Conservation (phyloP, 441 rosid species). For the Corymbia citriodora region DNA sequence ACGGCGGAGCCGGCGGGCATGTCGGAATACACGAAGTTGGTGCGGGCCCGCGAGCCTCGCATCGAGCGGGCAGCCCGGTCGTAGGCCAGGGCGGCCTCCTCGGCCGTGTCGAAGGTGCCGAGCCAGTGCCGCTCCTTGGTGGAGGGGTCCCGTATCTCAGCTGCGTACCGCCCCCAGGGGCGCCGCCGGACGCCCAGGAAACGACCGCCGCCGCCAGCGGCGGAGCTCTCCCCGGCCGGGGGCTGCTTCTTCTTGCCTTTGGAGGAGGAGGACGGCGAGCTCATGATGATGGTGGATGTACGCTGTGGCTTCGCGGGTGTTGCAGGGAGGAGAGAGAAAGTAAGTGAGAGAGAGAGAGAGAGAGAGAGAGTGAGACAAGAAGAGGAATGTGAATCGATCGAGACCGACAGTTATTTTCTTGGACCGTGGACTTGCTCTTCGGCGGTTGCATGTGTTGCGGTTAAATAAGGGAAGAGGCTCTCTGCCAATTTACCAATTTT, state of each 20-base stretch:
- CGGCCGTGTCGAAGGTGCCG: constrained; percentile 79
- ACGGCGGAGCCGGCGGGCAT: constrained; percentile 72
- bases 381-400: background rate
- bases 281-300: constrained; percentile 13
- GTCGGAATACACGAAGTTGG: constrained; percentile 79
- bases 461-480: background rate
- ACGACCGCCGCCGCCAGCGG: constrained; percentile 12
- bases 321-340: background rate
- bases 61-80: constrained; percentile 78
- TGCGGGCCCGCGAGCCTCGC: constrained; percentile 69
- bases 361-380: background rate
- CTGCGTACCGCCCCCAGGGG: constrained; percentile 92
- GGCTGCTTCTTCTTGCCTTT: constrained; percentile 48
- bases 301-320: background rate
- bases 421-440: background rate
- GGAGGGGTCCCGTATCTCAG: constrained; percentile 78
- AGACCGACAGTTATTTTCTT: background rate
- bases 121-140: constrained; percentile 89
- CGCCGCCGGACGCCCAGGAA: constrained; percentile 73
- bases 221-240: constrained; percentile 13
- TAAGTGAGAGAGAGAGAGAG: background rate
- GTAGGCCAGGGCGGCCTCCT: constrained; percentile 82
- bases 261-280: constrained; percentile 34
- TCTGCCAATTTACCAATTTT: background rate
- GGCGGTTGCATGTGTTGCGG: background rate